Conservation (phyloP, 2,329 filamentous ascomycete species). For the Berkeleyomyces basicola region DNA sequence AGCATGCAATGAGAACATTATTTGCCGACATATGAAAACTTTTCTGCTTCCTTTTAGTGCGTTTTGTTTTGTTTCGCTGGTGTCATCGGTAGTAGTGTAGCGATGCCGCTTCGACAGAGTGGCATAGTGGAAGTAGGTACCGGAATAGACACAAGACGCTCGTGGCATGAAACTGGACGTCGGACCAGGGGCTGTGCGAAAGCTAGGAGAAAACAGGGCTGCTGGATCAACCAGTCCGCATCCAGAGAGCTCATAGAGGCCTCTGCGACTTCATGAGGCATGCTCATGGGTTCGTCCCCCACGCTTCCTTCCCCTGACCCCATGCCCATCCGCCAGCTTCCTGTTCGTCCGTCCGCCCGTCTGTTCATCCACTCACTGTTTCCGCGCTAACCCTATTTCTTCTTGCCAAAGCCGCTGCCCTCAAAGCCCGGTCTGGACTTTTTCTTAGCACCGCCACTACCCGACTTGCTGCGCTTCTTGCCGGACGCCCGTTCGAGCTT, state of each 20-base stretch:
- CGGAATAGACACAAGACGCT: background rate
- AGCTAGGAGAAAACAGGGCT: background rate
- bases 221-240: background rate
- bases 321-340: background rate
- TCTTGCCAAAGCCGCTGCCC: constrained; percentile 13
- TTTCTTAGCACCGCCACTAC: constrained; percentile 7
- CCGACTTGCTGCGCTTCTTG: constrained; percentile 12
- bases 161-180: too few species aligned
- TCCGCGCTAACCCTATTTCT: constrained; percentile 6
- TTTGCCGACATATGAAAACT: background rate
- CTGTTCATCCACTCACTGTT: background rate
- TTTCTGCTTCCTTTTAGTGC: background rate
- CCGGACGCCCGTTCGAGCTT: constrained; percentile 29
- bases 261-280: background rate
- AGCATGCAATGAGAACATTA: background rate
- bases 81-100: background rate
- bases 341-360: background rate
- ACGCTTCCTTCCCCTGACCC: background rate
- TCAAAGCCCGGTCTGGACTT: constrained; percentile 13
- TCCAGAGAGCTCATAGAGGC: background rate
- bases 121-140: too few species aligned
- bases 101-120: too few species aligned
- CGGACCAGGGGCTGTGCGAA: background rate
- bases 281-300: background rate
- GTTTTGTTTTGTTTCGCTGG: background rate